Percentiles rank a stretch among this genome's conserved stretches.
Evolutionary conservation across 345 rosid genomes (phyloP).

Genomic region (Rhodamnia argentea): DNA sequence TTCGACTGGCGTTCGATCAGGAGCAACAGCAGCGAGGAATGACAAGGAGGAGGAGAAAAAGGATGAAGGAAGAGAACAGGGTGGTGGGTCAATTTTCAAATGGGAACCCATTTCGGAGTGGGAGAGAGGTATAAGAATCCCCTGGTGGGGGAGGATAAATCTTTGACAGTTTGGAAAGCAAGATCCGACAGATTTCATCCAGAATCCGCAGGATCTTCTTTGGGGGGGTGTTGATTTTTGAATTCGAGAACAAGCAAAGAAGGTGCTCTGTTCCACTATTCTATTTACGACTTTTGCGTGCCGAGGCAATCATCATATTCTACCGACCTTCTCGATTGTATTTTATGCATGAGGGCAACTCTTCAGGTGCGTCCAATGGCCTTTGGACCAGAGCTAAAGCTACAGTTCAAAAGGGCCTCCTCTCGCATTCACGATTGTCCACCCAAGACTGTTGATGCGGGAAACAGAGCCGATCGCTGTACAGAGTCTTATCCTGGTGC

Average conservation of each 20-base stretch:
- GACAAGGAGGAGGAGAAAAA: not conserved
- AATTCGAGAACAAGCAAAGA: slow-evolving; percentile 39
- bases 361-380: not conserved
- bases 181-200: slow-evolving; percentile 46
- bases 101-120: slow-evolving; percentile 4
- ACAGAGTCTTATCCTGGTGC: not conserved
- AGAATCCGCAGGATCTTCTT: slow-evolving; percentile 44
- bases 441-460: not conserved
- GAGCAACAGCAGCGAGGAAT: not conserved
- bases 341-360: not conserved
- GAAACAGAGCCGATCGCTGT: not conserved
- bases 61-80: not conserved
- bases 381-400: not conserved
- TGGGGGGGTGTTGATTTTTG: slow-evolving; percentile 30
- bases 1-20: slow-evolving; percentile 1
- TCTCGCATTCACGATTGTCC: not conserved
- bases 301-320: not conserved
- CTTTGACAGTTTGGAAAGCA: slow-evolving; percentile 56
- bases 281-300: not conserved
- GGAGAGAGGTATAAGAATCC: slow-evolving; percentile 8
- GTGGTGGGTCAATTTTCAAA: slow-evolving; percentile 12
- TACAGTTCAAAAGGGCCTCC: not conserved
- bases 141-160: slow-evolving; percentile 8
- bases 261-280: slow-evolving; percentile 6
- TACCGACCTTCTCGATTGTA: not conserved